phyloP scores from a whole-genome alignment of 495 filamentous ascomycete species.

The Penicillium waksmanii region DNA sequence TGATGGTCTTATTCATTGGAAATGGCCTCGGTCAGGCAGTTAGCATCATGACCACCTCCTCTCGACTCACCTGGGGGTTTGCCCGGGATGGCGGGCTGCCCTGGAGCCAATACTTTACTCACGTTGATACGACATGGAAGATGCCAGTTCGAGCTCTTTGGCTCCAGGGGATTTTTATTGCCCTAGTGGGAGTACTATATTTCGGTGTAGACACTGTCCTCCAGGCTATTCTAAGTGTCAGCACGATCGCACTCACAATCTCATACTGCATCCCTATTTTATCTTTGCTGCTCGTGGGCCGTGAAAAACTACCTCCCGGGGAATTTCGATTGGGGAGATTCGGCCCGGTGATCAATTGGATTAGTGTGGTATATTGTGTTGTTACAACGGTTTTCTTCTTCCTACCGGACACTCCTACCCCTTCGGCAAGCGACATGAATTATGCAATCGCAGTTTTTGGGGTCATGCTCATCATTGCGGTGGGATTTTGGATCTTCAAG shows the following conservation, averaged over 20 bases:
- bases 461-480: constrained; percentile 49
- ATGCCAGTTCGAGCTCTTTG: constrained; percentile 45
- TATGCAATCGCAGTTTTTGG: constrained; percentile 53
- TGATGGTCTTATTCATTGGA: constrained; percentile 48
- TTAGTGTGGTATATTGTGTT: constrained; percentile 45
- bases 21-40: constrained; percentile 48
- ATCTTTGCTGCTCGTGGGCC: constrained; percentile 40
- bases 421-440: constrained; percentile 47
- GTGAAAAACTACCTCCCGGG: constrained; percentile 44
- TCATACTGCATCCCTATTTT: constrained; percentile 50
- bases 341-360: constrained; percentile 37
- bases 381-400: constrained; percentile 51
- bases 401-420: constrained; percentile 42
- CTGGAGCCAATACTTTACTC: constrained; percentile 39
- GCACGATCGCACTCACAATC: constrained; percentile 50
- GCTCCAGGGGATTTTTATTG: constrained; percentile 45
- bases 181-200: constrained; percentile 45
- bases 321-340: constrained; percentile 40
- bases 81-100: constrained; percentile 57
- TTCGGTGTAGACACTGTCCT: constrained; percentile 49
- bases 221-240: constrained; percentile 49
- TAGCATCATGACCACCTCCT: constrained; percentile 51
- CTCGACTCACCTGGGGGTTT: constrained; percentile 56
- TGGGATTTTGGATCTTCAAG: constrained; percentile 46
- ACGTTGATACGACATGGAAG: constrained; percentile 41